These are phyloP conservation scores for Rutstroemia sp. DNA, from an alignment of 2,329 filamentous ascomycete species.

Conservation along the genomic window DNA sequence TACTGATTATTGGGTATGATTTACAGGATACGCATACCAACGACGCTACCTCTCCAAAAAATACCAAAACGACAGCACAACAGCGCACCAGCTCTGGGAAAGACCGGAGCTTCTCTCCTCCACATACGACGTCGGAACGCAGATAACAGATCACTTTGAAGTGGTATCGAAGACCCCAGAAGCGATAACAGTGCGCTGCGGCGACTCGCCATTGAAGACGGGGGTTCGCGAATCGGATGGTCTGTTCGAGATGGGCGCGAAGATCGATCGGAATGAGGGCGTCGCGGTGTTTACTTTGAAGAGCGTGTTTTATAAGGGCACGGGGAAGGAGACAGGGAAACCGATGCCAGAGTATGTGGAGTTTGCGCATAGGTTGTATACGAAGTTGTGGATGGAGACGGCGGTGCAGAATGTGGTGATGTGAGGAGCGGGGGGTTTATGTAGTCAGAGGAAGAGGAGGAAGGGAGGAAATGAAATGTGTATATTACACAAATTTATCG, in stretches of 20 bases:
- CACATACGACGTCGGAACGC: conserved; percentile 54
- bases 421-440: not conserved
- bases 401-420: conserved; percentile 28
- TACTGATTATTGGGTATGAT: not conserved
- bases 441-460: not conserved
- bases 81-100: conserved; percentile 54
- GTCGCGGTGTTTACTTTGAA: conserved; percentile 58
- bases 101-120: conserved; percentile 44
- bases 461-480: not conserved
- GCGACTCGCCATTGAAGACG: conserved; percentile 53
- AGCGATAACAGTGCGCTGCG: conserved; percentile 56
- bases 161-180: conserved; percentile 56
- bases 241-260: conserved; percentile 56
- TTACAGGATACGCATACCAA: conserved; percentile 47
- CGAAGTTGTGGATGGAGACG: conserved; percentile 49
- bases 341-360: conserved; percentile 41
- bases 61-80: conserved; percentile 45
- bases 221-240: conserved; percentile 54
- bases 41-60: conserved; percentile 51
- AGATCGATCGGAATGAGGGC: conserved; percentile 52
- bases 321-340: conserved; percentile 33
- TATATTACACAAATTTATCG: not conserved
- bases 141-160: conserved; percentile 65
- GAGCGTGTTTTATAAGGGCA: conserved; percentile 51
- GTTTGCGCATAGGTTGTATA: conserved; percentile 47